phyloP scores from a whole-genome alignment of 2,329 filamentous ascomycete species.

The Coniella lustricola region DNA sequence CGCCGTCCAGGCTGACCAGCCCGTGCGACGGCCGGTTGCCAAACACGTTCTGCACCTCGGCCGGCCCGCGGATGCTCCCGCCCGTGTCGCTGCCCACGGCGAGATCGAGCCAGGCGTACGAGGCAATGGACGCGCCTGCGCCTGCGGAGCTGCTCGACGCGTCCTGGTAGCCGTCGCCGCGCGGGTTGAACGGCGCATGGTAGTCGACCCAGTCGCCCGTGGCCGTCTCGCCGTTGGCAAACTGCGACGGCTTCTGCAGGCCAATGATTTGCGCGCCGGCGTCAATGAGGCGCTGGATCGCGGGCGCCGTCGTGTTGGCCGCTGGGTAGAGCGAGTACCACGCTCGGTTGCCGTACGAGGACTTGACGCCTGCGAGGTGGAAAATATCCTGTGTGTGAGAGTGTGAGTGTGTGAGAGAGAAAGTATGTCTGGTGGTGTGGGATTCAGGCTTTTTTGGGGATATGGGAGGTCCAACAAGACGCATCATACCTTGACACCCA shows the following conservation, averaged over 20 bases:
- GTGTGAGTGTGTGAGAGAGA: no score
- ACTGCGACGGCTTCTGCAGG: slow-evolving; percentile 40
- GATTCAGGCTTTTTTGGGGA: not conserved
- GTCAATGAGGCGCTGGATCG: slow-evolving; percentile 51
- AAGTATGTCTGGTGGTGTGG: not conserved
- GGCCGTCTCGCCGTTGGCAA: slow-evolving; percentile 36
- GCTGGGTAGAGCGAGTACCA: slow-evolving; percentile 49
- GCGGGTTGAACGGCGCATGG: slow-evolving; percentile 36
- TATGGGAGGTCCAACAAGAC: no score
- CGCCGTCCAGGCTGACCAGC: slow-evolving; percentile 32
- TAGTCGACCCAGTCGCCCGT: slow-evolving; percentile 42
- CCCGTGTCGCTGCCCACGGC: slow-evolving; percentile 39
- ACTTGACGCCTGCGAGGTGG: slow-evolving; percentile 40
- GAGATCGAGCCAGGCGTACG: slow-evolving; percentile 39
- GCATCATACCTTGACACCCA: slow-evolving; percentile 45
- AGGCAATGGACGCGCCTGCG: slow-evolving; percentile 29
- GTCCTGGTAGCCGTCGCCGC: slow-evolving; percentile 40
- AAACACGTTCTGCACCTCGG: slow-evolving; percentile 34
- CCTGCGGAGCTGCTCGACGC: slow-evolving; percentile 40
- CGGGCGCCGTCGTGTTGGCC: slow-evolving; percentile 39
- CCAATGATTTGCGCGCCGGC: slow-evolving; percentile 48
- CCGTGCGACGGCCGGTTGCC: slow-evolving; percentile 38
- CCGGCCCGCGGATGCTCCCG: slow-evolving; percentile 39
- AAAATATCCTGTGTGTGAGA: slow-evolving; percentile 54
- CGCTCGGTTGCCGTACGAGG: slow-evolving; percentile 49